Percentiles rank a stretch among this genome's conserved stretches.
Conservation (phyloP, 768 basidiomycete genomes). For the Collybia nuda region DNA sequence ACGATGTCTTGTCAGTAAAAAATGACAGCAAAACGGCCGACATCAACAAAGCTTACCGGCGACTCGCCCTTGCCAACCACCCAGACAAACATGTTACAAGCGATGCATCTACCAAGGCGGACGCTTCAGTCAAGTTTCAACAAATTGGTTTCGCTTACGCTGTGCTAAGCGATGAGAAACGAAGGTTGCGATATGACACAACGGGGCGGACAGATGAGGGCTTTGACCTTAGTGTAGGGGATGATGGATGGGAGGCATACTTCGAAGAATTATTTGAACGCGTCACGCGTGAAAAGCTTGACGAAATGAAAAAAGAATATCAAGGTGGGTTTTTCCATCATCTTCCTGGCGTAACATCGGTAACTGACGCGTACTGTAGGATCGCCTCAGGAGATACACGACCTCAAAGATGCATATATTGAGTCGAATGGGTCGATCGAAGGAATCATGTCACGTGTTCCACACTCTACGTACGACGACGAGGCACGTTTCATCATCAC, state of each 20-base stretch:
- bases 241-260: slow-evolving; percentile 94
- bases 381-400: slow-evolving; percentile 80
- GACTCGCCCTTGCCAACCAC: slow-evolving; percentile 77
- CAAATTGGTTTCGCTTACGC: slow-evolving; percentile 95
- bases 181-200: slow-evolving; percentile 75
- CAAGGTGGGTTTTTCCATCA: slow-evolving; percentile 58
- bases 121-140: slow-evolving; percentile 80
- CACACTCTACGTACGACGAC: slow-evolving; percentile 82
- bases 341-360: background rate
- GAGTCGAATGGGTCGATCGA: slow-evolving; percentile 73
- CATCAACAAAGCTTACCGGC: slow-evolving; percentile 84
- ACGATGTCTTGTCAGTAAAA: slow-evolving; percentile 64
- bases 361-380: slow-evolving; percentile 41
- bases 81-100: slow-evolving; percentile 85
- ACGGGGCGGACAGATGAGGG: slow-evolving; percentile 87
- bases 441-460: slow-evolving; percentile 81
- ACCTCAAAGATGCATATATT: slow-evolving; percentile 74
- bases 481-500: slow-evolving; percentile 78
- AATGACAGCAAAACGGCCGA: slow-evolving; percentile 58
- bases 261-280: slow-evolving; percentile 88
- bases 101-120: slow-evolving; percentile 57
- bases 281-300: slow-evolving; percentile 82
- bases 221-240: slow-evolving; percentile 66
- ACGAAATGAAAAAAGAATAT: slow-evolving; percentile 93
- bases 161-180: slow-evolving; percentile 76